phyloP scores from a whole-genome alignment of 2,329 filamentous ascomycete species.

The Chrysosporium keratinophilum region DNA sequence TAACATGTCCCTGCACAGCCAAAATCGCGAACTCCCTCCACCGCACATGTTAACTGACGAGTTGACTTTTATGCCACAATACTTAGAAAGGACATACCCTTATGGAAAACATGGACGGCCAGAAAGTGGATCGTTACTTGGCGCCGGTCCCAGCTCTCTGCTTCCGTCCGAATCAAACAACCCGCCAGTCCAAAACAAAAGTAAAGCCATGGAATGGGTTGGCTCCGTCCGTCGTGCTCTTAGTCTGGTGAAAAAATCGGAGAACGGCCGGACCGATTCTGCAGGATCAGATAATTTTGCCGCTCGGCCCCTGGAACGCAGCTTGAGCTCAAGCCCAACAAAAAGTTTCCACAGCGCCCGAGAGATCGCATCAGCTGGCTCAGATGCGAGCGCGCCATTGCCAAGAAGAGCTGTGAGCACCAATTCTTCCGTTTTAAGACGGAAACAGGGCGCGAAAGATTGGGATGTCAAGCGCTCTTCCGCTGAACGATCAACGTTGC shows the following conservation, averaged over 20 bases:
- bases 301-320: conserved; percentile 12
- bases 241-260: conserved; percentile 26
- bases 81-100: background rate
- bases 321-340: conserved; percentile 21
- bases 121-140: conserved; percentile 45
- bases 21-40: background rate
- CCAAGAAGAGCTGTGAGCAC: conserved; percentile 41
- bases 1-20: background rate
- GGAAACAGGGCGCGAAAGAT: conserved; percentile 43
- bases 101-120: background rate
- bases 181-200: conserved; percentile 17
- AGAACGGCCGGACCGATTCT: conserved; percentile 7
- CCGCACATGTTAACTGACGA: background rate
- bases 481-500: conserved; percentile 12
- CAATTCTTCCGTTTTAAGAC: conserved; percentile 38
- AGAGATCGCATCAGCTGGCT: background rate
- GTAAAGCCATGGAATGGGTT: conserved; percentile 55
- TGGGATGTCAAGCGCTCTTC: conserved; percentile 37
- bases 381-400: conserved; percentile 14
- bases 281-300: background rate
- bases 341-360: conserved; percentile 17
- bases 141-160: conserved; percentile 28
- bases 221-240: conserved; percentile 59
- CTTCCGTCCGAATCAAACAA: conserved; percentile 21
- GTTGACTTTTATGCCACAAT: background rate